phyloP scores from a whole-genome alignment of 441 rosid species.

The Breynia disticha region DNA sequence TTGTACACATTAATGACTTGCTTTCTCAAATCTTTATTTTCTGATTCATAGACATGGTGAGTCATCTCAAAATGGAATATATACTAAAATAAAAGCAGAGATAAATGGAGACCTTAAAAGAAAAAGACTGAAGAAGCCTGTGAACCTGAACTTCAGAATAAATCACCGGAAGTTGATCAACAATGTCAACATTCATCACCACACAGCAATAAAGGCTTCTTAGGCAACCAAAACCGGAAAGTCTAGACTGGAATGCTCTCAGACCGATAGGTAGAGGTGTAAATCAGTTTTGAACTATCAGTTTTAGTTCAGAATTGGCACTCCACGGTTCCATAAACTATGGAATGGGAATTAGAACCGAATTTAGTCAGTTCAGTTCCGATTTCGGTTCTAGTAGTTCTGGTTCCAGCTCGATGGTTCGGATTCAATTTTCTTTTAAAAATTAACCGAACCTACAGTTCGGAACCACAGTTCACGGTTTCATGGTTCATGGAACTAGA shows the following conservation, averaged over 20 bases:
- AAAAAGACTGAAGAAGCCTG: slow-evolving; percentile 44
- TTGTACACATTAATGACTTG: background rate
- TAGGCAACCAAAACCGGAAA: slow-evolving; percentile 55
- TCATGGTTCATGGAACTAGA: too few species aligned
- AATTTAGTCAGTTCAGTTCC: too few species aligned
- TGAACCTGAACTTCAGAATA: slow-evolving; percentile 30
- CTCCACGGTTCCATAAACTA: too few species aligned
- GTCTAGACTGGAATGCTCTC: slow-evolving; percentile 60
- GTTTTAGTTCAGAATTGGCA: too few species aligned
- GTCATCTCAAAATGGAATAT: slow-evolving; percentile 29
- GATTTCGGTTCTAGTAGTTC: too few species aligned
- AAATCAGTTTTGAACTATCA: background rate
- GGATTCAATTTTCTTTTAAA: too few species aligned
- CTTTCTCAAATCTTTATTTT: slow-evolving; percentile 4
- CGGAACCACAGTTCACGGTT: too few species aligned
- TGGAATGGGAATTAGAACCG: too few species aligned
- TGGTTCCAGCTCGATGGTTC: too few species aligned
- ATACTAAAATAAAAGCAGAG: slow-evolving; percentile 17
- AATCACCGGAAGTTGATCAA: slow-evolving; percentile 35
- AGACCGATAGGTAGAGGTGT: slow-evolving; percentile 38
- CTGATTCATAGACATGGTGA: slow-evolving; percentile 32
- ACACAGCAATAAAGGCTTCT: slow-evolving; percentile 23
- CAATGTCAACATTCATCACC: slow-evolving; percentile 22
- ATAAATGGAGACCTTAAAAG: slow-evolving; percentile 60
- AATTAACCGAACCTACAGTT: too few species aligned